Base-by-base conservation (phyloP, 306 rosid species). In the Morella rubra region DNA sequence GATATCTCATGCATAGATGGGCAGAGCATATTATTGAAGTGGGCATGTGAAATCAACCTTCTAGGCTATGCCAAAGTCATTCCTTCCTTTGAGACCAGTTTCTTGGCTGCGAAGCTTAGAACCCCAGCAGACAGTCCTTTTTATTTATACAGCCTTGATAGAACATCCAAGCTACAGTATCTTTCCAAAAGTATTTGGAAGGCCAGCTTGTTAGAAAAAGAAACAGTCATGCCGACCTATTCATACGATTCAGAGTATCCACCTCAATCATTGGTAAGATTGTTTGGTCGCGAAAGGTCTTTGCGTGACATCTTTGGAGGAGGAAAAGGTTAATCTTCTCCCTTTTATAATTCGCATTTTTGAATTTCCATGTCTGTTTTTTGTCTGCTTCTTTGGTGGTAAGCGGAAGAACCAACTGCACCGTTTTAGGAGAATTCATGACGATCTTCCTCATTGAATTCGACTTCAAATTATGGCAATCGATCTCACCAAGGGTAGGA, bases 31-130 rank as follows among this genome's bases (percentile, higher is more conserved):
- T 32, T 32, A 32, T 24, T 24, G 20, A 56, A 20, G 53, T 44
- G 46, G 73, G 80, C 85, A 77, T 72, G 81, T 83, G 81, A 32
- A 56, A 77, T 79, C 74, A 86, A 85, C 76, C 89, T 85, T 89
- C 80, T 76, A 72, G 52, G 75, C 44, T 79, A 84, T 84, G 88
- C 84, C 80, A 72, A 89, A 86, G 88, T 75, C 85, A 89, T 85
- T 73, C 91, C 87, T 89, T 87, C 71, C 88, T 84, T 32, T 58
- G 59, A 44, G 20, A 72, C 3, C 72, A 51, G 61, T 79, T 80
- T 59, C 86, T 82, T 91, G 42, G 68, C 60, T 7, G 61, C 84
- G 75, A 91, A 87, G 88, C 83, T 82, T 87, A 61, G 89, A 80
- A 76, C 84, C 27, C 5, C 50, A 68, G 32, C n/a, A 64, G 49